Evolutionary conservation across 306 rosid genomes (phyloP).

Genomic region (Luffa acutangula): DNA sequence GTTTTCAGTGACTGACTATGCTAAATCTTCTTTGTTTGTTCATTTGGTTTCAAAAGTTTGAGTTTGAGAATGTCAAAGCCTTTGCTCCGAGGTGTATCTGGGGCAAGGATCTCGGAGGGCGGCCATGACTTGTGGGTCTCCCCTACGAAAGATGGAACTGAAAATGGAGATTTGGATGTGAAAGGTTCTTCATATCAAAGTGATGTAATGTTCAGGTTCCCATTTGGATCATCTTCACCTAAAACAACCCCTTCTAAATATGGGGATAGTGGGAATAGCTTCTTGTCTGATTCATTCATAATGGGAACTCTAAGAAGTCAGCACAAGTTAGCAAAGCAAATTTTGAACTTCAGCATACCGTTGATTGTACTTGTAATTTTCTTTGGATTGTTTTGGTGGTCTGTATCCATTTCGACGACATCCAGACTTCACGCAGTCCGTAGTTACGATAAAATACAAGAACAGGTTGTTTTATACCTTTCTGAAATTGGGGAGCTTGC

Average conservation of each 20-base stretch:
- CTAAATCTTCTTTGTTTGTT: not conserved
- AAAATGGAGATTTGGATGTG: not conserved
- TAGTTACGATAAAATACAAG: constrained; percentile 44
- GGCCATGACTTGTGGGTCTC: not conserved
- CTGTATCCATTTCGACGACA: not conserved
- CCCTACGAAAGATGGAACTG: not conserved
- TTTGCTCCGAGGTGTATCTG: not conserved
- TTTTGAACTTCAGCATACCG: constrained; percentile 60
- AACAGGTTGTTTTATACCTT: constrained; percentile 71
- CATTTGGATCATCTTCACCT: not conserved
- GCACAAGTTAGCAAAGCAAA: constrained; percentile 46
- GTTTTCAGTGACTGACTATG: not conserved
- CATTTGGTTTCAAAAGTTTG: not conserved
- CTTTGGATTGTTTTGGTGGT: constrained; percentile 69
- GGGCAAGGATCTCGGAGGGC: not conserved
- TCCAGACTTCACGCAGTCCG: not conserved
- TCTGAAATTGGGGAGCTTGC: constrained; percentile 82
- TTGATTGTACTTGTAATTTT: constrained; percentile 58
- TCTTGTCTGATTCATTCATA: constrained; percentile 48
- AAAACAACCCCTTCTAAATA: constrained; percentile 16
- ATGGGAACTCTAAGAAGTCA: constrained; percentile 46
- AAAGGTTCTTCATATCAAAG: not conserved
- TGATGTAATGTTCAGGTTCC: not conserved
- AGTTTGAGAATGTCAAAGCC: not conserved
- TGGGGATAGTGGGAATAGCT: constrained; percentile 52